Conservation (phyloP, 495 filamentous ascomycete genomes). For the Penicillium canescens region DNA sequence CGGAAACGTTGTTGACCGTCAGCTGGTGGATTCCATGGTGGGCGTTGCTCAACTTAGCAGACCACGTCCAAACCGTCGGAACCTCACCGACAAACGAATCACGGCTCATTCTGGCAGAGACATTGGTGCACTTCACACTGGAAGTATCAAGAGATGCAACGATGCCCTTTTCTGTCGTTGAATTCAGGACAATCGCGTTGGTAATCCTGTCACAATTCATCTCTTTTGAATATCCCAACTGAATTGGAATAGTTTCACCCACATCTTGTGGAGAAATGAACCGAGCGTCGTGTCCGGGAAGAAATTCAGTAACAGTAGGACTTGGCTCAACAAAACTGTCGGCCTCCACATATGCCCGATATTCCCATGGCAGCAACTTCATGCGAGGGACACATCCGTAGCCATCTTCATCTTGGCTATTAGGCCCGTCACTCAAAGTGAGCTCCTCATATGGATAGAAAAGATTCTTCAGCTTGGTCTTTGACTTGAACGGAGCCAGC, state of each 20-base stretch:
- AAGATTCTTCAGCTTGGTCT: conserved; percentile 47
- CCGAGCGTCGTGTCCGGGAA: conserved; percentile 58
- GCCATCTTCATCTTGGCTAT: background rate
- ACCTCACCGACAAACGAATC: conserved; percentile 14
- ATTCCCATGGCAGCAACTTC: conserved; percentile 55
- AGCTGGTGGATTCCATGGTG: conserved; percentile 48
- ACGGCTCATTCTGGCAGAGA: conserved; percentile 13
- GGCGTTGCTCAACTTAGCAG: conserved; percentile 42
- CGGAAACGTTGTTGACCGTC: conserved; percentile 44
- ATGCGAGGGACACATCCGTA: conserved; percentile 49
- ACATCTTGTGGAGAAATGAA: conserved; percentile 41
- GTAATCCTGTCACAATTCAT: conserved; percentile 57
- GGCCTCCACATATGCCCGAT: conserved; percentile 56
- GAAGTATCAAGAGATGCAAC: conserved; percentile 26
- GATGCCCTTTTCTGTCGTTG: conserved; percentile 33
- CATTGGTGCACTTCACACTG: conserved; percentile 23
- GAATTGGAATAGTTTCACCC: conserved; percentile 11
- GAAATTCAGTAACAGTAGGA: conserved; percentile 59
- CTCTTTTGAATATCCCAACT: conserved; percentile 28
- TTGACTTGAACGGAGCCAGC: conserved; percentile 41
- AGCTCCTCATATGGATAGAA: conserved; percentile 55
- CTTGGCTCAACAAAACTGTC: conserved; percentile 42
- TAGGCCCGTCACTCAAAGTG: conserved; percentile 27
- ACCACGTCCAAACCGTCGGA: conserved; percentile 43
- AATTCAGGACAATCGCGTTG: conserved; percentile 44